These are phyloP conservation scores for Teunomyces cretensis DNA, from an alignment of 805 yeast species.

Conservation along the genomic window DNA sequence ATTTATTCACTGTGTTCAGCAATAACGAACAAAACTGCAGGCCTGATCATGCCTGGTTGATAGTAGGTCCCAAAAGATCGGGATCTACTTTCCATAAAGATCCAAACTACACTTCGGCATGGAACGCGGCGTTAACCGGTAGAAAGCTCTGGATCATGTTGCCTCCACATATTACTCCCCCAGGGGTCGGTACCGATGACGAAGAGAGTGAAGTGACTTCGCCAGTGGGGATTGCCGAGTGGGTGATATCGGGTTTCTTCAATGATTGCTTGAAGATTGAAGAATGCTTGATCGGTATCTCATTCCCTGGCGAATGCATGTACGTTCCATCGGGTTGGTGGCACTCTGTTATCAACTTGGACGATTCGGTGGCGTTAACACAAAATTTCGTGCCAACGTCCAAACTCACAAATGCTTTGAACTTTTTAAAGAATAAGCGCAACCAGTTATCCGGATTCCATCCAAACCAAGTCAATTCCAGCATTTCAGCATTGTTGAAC, in stretches of 20 bases:
- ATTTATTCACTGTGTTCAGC: constrained; percentile 59
- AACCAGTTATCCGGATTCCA: constrained; percentile 82
- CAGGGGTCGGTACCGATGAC: constrained; percentile 77
- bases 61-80: constrained; percentile 75
- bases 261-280: constrained; percentile 60
- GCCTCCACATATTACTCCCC: constrained; percentile 74
- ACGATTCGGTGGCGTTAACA: constrained; percentile 81
- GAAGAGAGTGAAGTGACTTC: constrained; percentile 87
- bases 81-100: constrained; percentile 94
- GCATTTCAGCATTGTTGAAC: constrained; percentile 10
- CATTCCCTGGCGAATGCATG: constrained; percentile 80
- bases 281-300: constrained; percentile 65
- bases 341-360: constrained; percentile 88
- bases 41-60: constrained; percentile 93
- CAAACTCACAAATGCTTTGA: constrained; percentile 58
- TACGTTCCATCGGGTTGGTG: constrained; percentile 97
- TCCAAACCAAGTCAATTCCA: constrained; percentile 47
- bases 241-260: constrained; percentile 82
- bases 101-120: constrained; percentile 87
- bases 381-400: constrained; percentile 81
- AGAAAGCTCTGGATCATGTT: constrained; percentile 85
- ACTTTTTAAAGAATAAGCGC: constrained; percentile 64
- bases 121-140: constrained; percentile 81
- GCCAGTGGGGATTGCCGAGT: constrained; percentile 90
- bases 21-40: constrained; percentile 44